Percentiles rank a stretch among this genome's conserved stretches.
Evolutionary conservation across 257 asterid genomes (phyloP).

Genomic region (Petrea volubilis): DNA sequence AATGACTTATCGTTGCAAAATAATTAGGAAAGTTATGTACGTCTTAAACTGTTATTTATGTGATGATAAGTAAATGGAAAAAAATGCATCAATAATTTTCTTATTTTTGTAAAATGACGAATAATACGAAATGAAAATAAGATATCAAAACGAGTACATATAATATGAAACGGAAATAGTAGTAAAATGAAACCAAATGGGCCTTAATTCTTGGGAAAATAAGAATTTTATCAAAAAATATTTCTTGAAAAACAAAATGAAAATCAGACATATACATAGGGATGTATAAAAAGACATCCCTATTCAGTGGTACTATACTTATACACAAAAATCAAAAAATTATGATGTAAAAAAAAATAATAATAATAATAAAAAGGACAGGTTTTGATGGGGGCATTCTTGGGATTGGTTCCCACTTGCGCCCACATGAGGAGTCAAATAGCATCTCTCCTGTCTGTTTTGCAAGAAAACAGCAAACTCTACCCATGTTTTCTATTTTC

Average conservation of each 20-base stretch:
- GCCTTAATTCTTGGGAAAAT: too few species aligned
- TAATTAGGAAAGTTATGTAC: too few species aligned
- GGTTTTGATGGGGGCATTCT: slow-evolving; percentile 27
- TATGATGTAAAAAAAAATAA: too few species aligned
- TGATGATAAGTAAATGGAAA: too few species aligned
- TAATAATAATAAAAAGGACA: background rate
- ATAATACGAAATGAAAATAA: too few species aligned
- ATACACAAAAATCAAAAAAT: background rate
- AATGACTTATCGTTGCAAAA: too few species aligned
- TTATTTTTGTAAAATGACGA: too few species aligned
- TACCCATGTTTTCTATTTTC: slow-evolving; percentile 29
- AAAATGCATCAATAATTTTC: too few species aligned
- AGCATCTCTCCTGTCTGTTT: slow-evolving; percentile 44
- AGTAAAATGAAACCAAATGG: too few species aligned
- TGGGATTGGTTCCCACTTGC: slow-evolving; percentile 61
- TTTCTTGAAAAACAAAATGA: background rate
- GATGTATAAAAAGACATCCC: slow-evolving; percentile 17
- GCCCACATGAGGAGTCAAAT: slow-evolving; percentile 50
- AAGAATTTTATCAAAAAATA: background rate
- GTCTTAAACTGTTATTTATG: too few species aligned
- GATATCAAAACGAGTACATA: too few species aligned
- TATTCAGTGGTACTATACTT: background rate
- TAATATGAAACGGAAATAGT: too few species aligned
- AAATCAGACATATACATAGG: background rate
- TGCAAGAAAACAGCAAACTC: slow-evolving; percentile 29